Evolutionary conservation across 305 asterid species (phyloP).

Genomic region (Fraxinus angustifolia): DNA sequence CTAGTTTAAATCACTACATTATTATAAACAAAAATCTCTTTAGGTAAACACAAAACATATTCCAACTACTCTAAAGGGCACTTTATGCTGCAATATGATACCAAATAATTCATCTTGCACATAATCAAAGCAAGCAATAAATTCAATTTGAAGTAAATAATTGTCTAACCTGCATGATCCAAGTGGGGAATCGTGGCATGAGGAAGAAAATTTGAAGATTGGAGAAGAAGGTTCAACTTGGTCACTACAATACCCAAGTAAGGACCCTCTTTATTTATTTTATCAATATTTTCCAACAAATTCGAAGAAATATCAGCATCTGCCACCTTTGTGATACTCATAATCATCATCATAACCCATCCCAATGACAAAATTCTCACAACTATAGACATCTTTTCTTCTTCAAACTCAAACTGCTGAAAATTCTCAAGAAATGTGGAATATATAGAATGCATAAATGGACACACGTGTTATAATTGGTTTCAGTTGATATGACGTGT

Average conservation of each 20-base stretch:
- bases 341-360: not conserved
- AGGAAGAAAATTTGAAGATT: constrained; percentile 35
- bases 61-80: too few relatives aligned
- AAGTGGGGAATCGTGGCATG: constrained; percentile 23
- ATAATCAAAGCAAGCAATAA: not conserved
- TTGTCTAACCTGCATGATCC: constrained; percentile 35
- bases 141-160: not conserved
- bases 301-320: constrained; percentile 14
- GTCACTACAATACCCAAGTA: constrained; percentile 53
- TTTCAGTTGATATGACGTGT: not conserved
- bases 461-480: not conserved
- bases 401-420: not conserved
- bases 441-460: not conserved
- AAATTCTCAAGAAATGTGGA: not conserved
- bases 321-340: not conserved
- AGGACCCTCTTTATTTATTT: constrained; percentile 42
- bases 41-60: too few relatives aligned
- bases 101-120: not conserved
- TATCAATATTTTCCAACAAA: constrained; percentile 23
- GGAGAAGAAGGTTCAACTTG: constrained; percentile 47
- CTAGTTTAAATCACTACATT: too few relatives aligned
- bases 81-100: not conserved
- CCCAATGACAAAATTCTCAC: not conserved
- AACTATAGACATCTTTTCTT: not conserved
- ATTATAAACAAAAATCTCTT: too few relatives aligned